Evolutionary conservation across 2,329 filamentous ascomycete genomes (phyloP), one percentile per base, ranked within the genome.

Genomic region (Byssoonygena ceratinophila): DNA sequence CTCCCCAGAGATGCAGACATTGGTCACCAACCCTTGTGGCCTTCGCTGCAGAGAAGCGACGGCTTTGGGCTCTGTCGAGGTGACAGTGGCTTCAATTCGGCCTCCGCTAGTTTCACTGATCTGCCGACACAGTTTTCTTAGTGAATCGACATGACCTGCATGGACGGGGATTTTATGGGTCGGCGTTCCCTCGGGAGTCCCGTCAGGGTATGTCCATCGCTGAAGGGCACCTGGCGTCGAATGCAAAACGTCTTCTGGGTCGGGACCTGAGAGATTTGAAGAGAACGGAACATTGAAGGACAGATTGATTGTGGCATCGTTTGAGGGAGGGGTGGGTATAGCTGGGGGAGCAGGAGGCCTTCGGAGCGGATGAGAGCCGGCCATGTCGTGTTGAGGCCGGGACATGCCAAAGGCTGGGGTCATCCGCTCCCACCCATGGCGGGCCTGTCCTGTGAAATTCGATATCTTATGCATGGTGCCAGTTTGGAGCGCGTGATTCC

Each of bases 211-310:
- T 47, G 88, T 92, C 92, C 92, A 98, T 67, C 87, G 83, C 59
- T 91, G 80, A 59, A 94, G 83, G 55, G 91, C 90, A 61, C 88
- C 86, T 54, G 83, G 81, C 58, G 87, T 95, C 58, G 91, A 89
- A 72, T 96, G 91, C 56, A 97, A 80, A 63, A 98, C 87, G 70
- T 97, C 90, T 69, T 96, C 89, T 60, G 85, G 85, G 64, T 97
- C 89, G 58, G 92, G 92, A 31, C 92, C 92, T 57, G 87, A 81
- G 56, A 98, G 82, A 63, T 91, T 91, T 58, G 87, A 94, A 61
- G 89, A 84, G 72, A 97, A 96, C 56, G 92, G 92, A 46, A 98
- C 85, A 67, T 96, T 97, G 82, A 98, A 97, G 59, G 88, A 91
- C 68, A 95, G 84, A 70, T 94, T 88, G 70, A 97, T 87, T 59